A percentile compares a stretch with the other conserved stretches of the same genome.
These are phyloP conservation scores for Aureobasidium lini DNA, from an alignment of 2,329 filamentous ascomycete genomes.

Conservation along the genomic window DNA sequence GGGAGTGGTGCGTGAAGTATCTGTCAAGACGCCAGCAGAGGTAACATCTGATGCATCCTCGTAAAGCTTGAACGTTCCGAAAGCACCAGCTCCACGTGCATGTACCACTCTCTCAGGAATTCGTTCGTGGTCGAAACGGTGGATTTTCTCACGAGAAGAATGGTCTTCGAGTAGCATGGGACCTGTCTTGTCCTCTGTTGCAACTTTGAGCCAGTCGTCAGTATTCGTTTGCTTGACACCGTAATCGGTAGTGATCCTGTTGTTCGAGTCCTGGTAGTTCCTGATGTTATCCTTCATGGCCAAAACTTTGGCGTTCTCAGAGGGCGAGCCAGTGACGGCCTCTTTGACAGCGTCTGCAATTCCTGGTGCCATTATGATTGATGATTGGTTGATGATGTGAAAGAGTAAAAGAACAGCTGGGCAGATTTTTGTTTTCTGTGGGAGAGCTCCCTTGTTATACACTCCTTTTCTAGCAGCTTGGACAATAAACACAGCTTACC, in stretches of 20 bases:
- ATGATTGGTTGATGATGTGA: not conserved
- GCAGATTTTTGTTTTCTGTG: not conserved
- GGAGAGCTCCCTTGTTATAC: not conserved
- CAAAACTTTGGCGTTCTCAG: slow-evolving; percentile 45
- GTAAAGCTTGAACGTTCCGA: slow-evolving; percentile 59
- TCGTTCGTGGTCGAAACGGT: slow-evolving; percentile 68
- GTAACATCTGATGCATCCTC: slow-evolving; percentile 58
- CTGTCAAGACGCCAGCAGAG: slow-evolving; percentile 56
- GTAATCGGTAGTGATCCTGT: slow-evolving; percentile 66
- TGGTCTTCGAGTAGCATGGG: slow-evolving; percentile 65
- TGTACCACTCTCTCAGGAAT: slow-evolving; percentile 64
- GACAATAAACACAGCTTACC: not conserved
- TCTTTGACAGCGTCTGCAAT: slow-evolving; percentile 18
- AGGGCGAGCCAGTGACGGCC: slow-evolving; percentile 25
- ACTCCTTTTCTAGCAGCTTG: not conserved
- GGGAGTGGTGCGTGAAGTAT: slow-evolving; percentile 59
- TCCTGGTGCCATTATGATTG: slow-evolving; percentile 7
- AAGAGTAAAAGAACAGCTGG: not conserved
- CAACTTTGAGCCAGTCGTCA: slow-evolving; percentile 69
- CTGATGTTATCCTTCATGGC: slow-evolving; percentile 55
- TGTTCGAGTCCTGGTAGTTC: slow-evolving; percentile 47
- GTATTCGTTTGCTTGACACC: slow-evolving; percentile 66
- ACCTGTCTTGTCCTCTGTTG: slow-evolving; percentile 55
- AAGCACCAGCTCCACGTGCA: slow-evolving; percentile 56
- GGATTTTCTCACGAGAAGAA: slow-evolving; percentile 66